These are phyloP conservation scores for Pseudocercospora fuligena DNA, from an alignment of 2,329 filamentous ascomycete species.

Conservation along the genomic window DNA sequence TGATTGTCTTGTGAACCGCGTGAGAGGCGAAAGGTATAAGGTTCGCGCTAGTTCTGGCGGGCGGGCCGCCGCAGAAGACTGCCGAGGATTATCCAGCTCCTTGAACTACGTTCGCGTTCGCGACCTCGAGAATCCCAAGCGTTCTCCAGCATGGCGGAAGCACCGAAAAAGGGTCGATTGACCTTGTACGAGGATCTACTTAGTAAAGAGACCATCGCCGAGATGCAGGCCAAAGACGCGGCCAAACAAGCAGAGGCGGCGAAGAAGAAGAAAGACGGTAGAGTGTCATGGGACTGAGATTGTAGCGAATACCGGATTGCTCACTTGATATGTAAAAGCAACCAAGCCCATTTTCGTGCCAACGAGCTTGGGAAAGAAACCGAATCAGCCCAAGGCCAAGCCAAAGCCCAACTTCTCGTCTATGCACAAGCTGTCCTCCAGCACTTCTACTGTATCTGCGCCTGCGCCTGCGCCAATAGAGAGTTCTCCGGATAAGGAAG, in stretches of 20 bases:
- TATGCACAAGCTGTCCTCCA: slow-evolving; percentile 35
- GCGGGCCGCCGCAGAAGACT: not conserved
- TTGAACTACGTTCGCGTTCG: not conserved
- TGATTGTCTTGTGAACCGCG: no score
- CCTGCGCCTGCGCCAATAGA: slow-evolving; percentile 33
- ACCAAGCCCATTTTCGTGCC: slow-evolving; percentile 80
- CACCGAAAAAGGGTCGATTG: slow-evolving; percentile 35
- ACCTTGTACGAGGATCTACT: slow-evolving; percentile 77
- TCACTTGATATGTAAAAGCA: slow-evolving; percentile 57
- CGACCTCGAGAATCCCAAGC: not conserved
- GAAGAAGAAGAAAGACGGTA: slow-evolving; percentile 67
- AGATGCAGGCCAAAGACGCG: slow-evolving; percentile 61
- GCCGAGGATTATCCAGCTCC: not conserved
- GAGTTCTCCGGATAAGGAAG: slow-evolving; percentile 31
- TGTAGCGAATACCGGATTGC: slow-evolving; percentile 47
- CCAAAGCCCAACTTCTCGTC: slow-evolving; percentile 62
- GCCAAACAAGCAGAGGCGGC: slow-evolving; percentile 55
- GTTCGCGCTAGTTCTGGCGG: not conserved
- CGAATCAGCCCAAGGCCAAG: slow-evolving; percentile 64
- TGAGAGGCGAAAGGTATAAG: not conserved
- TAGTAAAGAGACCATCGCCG: slow-evolving; percentile 63
- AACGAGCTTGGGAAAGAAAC: slow-evolving; percentile 61
- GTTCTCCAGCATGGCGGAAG: slow-evolving; percentile 28
- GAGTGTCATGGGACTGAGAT: slow-evolving; percentile 42
- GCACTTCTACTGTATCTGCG: slow-evolving; percentile 28